A percentile compares a stretch with the other conserved stretches of the same genome.
These are phyloP conservation scores for Xylariaceae sp. DNA, from an alignment of 2,329 filamentous ascomycete species.

Conservation along the genomic window DNA sequence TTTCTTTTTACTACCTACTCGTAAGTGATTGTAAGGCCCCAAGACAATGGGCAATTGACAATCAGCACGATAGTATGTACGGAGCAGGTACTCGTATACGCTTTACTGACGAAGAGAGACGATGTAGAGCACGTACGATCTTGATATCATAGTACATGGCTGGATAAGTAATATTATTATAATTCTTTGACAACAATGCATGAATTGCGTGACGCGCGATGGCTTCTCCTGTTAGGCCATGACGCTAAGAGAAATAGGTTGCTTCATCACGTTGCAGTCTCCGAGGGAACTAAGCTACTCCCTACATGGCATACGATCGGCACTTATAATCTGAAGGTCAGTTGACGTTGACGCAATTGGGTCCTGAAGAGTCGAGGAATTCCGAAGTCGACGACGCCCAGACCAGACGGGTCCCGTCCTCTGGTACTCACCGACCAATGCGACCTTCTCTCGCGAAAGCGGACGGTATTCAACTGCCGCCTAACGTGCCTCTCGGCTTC, in stretches of 20 bases:
- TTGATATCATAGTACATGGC: no score
- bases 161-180: no score
- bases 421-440: conserved; percentile 13
- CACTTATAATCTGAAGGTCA: background rate
- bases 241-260: background rate
- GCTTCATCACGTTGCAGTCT: background rate
- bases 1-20: no score
- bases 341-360: background rate
- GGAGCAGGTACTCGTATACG: no score
- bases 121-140: no score
- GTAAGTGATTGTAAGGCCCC: no score
- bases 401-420: background rate
- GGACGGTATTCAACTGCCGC: conserved; percentile 19
- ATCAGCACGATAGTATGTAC: no score
- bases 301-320: background rate
- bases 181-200: no score
- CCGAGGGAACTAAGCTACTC: background rate
- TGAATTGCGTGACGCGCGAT: background rate
- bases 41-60: no score
- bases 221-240: background rate
- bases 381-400: background rate
- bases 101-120: no score
- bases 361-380: background rate
- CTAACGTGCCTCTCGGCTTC: conserved; percentile 16
- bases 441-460: conserved; percentile 2